These are phyloP conservation scores for Umbelopsis vinacea DNA, from an alignment of 192 early-diverging fungal species.

Conservation along the genomic window DNA sequence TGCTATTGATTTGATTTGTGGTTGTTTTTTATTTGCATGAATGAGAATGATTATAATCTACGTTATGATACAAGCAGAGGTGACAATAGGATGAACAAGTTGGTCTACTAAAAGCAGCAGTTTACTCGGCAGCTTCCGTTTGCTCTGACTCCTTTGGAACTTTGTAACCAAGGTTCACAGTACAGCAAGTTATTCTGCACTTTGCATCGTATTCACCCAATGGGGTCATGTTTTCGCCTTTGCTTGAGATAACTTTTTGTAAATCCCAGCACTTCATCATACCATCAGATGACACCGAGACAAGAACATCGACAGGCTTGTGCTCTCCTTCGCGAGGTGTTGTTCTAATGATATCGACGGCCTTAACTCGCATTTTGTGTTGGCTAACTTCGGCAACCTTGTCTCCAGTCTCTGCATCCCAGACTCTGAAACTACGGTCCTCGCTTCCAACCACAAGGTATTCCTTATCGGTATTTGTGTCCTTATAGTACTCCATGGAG, in stretches of 20 bases:
- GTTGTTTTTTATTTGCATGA: constrained; percentile 16
- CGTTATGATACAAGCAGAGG: constrained; percentile 20
- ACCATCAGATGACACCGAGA: constrained; percentile 76
- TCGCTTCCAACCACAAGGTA: constrained; percentile 62
- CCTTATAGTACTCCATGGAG: constrained; percentile 43
- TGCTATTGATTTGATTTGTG: background rate
- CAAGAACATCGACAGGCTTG: constrained; percentile 44
- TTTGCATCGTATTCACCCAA: constrained; percentile 63
- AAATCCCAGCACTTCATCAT: constrained; percentile 72
- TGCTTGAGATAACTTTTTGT: constrained; percentile 37
- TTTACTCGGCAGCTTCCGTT: background rate
- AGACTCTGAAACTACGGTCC: constrained; percentile 62
- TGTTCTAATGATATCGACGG: constrained; percentile 36
- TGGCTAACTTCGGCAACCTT: constrained; percentile 46
- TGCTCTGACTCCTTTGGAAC: background rate
- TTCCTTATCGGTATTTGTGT: constrained; percentile 45
- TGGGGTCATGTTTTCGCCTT: constrained; percentile 28
- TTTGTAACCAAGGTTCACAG: constrained; percentile 6
- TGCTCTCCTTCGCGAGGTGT: constrained; percentile 8
- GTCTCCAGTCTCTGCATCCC: constrained; percentile 47
- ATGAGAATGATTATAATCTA: constrained; percentile 12
- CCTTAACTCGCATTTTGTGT: constrained; percentile 54
- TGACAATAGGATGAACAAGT: background rate
- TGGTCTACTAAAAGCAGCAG: background rate
- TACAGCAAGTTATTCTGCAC: constrained; percentile 58